Percentiles rank a stretch among this genome's conserved stretches.
phyloP scores from a whole-genome alignment of 768 basidiomycete genomes.

The Pulveroboletus frians region DNA sequence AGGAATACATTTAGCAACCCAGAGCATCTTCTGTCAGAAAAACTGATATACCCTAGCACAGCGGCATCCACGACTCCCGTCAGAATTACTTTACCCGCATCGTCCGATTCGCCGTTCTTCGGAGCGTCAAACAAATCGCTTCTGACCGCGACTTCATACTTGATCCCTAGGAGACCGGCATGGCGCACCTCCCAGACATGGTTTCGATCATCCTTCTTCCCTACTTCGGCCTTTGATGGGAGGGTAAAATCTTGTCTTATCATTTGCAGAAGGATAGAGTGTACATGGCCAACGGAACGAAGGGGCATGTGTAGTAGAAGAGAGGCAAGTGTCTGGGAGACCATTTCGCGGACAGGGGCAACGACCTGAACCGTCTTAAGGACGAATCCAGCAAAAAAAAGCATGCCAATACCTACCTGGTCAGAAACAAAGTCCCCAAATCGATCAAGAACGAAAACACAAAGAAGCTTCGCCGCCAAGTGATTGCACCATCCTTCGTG shows the following conservation, averaged over 20 bases:
- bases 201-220: constrained; percentile 35
- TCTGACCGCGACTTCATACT: constrained; percentile 95
- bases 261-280: constrained; percentile 85
- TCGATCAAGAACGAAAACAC: constrained; percentile 91
- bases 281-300: constrained; percentile 74
- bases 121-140: constrained; percentile 62
- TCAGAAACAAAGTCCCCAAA: constrained; percentile 98
- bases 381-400: not conserved
- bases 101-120: constrained; percentile 32
- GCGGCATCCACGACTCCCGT: constrained; percentile 86
- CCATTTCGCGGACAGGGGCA: constrained; percentile 94
- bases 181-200: constrained; percentile 97
- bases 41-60: constrained; percentile 64
- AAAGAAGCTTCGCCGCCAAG: constrained; percentile 78
- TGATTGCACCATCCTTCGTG: constrained; percentile 91
- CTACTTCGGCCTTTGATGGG: constrained; percentile 31
- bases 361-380: constrained; percentile 52
- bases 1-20: constrained; percentile 8
- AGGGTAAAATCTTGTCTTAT: constrained; percentile 79
- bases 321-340: constrained; percentile 89
- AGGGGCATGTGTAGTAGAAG: constrained; percentile 84
- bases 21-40: not conserved
- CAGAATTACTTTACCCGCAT: constrained; percentile 54
- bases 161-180: constrained; percentile 94
- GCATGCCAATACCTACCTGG: constrained; percentile 42